Evolutionary conservation across 2,329 filamentous ascomycete genomes (phyloP).

Genomic region (Verticillium zaregamsianum): DNA sequence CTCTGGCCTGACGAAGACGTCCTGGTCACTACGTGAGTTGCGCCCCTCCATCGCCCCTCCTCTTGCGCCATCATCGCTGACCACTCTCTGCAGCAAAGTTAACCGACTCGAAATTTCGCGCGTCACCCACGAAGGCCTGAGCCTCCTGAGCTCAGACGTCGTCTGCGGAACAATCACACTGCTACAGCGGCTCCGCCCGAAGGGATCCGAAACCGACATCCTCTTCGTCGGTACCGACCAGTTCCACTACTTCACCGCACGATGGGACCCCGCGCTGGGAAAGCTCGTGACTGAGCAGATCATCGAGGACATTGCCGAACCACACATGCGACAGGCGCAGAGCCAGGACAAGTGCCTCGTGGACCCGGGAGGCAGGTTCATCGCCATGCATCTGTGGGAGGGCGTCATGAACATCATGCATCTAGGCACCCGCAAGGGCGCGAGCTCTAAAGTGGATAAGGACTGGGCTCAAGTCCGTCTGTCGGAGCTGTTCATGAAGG

Average conservation of each 20-base stretch:
- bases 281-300: conserved; percentile 47
- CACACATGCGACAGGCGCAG: conserved; percentile 69
- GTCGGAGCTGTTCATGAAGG: conserved; percentile 56
- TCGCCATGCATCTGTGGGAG: conserved; percentile 58
- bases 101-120: conserved; percentile 85
- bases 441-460: conserved; percentile 35
- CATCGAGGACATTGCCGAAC: conserved; percentile 51
- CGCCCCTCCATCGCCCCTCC: conserved; percentile 1
- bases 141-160: conserved; percentile 62
- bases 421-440: conserved; percentile 41
- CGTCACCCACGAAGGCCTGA: conserved; percentile 59
- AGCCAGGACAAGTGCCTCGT: conserved; percentile 79
- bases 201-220: conserved; percentile 71
- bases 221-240: conserved; percentile 90
- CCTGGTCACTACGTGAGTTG: conserved; percentile 77
- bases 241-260: conserved; percentile 84
- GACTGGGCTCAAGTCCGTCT: conserved; percentile 52
- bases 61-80: background rate
- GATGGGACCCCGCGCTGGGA: conserved; percentile 64
- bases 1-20: conserved; percentile 72
- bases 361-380: conserved; percentile 67
- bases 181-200: conserved; percentile 74
- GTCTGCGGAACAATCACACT: conserved; percentile 86
- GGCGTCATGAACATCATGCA: conserved; percentile 54
- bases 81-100: conserved; percentile 58